phyloP scores from a whole-genome alignment of 371 early-diverging fungal species.

The Mucor mucedo region DNA sequence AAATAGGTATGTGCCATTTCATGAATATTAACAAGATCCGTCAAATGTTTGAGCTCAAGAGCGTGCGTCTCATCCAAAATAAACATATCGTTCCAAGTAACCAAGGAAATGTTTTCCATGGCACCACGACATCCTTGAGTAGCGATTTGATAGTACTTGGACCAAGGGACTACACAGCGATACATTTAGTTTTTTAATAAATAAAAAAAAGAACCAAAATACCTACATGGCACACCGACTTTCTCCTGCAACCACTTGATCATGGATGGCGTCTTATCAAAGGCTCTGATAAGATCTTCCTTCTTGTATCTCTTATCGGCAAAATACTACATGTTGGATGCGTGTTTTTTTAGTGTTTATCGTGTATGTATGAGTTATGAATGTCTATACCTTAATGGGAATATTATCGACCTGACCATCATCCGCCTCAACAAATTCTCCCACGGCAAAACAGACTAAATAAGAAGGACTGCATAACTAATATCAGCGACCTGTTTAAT shows the following conservation, averaged over 20 bases:
- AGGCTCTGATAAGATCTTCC: constrained; percentile 44
- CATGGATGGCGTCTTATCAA: constrained; percentile 58
- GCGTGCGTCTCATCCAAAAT: constrained; percentile 41
- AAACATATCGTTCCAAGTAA: constrained; percentile 40
- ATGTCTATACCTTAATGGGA: constrained; percentile 41
- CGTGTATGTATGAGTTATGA: background rate
- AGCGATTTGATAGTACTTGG: constrained; percentile 62
- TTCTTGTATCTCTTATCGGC: constrained; percentile 41
- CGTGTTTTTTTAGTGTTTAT: background rate
- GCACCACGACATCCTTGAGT: constrained; percentile 51
- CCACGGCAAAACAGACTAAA: constrained; percentile 58
- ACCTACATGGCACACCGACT: constrained; percentile 42
- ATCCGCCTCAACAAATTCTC: constrained; percentile 52
- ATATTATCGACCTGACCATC: constrained; percentile 55
- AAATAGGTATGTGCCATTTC: constrained; percentile 72
- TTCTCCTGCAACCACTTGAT: constrained; percentile 58
- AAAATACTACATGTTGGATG: constrained; percentile 40
- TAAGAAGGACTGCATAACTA: constrained; percentile 41
- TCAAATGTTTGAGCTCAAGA: constrained; percentile 27
- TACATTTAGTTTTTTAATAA: background rate
- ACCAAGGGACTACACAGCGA: constrained; percentile 52
- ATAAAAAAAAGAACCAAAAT: background rate
- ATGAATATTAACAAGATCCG: constrained; percentile 56
- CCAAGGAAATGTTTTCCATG: constrained; percentile 68
- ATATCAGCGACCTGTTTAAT: background rate